These are phyloP conservation scores for Talaromyces islandicus DNA, from an alignment of 2,329 filamentous ascomycete species.

Conservation along the genomic window DNA sequence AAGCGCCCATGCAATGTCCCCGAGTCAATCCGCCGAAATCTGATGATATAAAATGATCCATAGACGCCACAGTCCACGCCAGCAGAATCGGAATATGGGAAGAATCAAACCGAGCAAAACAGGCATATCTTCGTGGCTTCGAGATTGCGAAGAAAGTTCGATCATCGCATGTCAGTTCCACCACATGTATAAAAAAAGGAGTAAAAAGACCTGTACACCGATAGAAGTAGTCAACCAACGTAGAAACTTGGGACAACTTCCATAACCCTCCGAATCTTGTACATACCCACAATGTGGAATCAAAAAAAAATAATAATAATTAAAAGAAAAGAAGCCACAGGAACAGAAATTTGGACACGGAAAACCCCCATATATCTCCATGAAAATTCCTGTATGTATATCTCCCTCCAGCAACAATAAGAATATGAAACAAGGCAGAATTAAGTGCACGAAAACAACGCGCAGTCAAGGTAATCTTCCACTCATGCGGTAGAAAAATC, in stretches of 20 bases:
- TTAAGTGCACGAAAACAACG: constrained; percentile 21
- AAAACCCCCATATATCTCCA: constrained; percentile 25
- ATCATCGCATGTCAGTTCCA: constrained; percentile 7
- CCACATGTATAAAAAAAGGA: constrained; percentile 6
- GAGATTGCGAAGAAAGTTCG: constrained; percentile 3
- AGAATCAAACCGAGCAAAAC: constrained; percentile 12
- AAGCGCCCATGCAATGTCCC: constrained; percentile 6
- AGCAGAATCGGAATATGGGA: constrained; percentile 12
- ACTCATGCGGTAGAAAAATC: constrained; percentile 11
- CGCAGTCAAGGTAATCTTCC: constrained; percentile 16
- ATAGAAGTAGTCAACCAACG: constrained; percentile 3
- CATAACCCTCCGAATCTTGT: constrained; percentile 30
- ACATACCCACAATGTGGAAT: constrained; percentile 14
- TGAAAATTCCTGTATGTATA: constrained; percentile 32
- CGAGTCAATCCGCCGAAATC: constrained; percentile 3
- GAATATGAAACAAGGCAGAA: constrained; percentile 16
- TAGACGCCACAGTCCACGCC: constrained; percentile 14
- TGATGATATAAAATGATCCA: constrained; percentile 2
- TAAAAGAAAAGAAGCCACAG: constrained; percentile 5
- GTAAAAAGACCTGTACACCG: constrained; percentile 1
- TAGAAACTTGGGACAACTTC: constrained; percentile 11
- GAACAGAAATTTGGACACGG: constrained; percentile 17
- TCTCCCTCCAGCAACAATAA: constrained; percentile 22
- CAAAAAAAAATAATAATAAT: constrained; percentile 15
- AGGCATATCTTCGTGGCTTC: constrained; percentile 15